These are phyloP conservation scores for Pythium coloratum DNA, from an alignment of 352 stramenopile genomes.

Conservation along the genomic window DNA sequence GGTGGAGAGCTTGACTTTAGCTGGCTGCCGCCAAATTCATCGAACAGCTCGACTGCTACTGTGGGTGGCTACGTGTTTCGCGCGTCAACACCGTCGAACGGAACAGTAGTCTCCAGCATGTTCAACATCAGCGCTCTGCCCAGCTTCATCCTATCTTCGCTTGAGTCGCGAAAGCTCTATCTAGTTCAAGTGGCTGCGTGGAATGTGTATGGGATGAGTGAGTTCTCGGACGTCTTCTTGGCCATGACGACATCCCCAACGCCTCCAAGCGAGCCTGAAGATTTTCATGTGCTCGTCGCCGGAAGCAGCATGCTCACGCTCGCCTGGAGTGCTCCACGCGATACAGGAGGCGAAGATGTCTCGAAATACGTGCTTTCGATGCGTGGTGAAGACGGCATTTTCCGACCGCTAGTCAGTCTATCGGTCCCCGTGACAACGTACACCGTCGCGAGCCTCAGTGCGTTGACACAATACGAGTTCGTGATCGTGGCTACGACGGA, in stretches of 20 bases:
- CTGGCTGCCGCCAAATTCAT: slow-evolving; percentile 24
- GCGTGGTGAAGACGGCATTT: slow-evolving; percentile 7
- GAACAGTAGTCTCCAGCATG: slow-evolving; percentile 30
- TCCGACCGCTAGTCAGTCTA: slow-evolving; percentile 3
- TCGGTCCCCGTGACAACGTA: not conserved
- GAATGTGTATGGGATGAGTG: slow-evolving; percentile 46
- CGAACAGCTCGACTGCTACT: not conserved
- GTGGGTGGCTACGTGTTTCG: slow-evolving; percentile 42
- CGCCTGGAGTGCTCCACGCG: slow-evolving; percentile 38
- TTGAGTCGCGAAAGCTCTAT: slow-evolving; percentile 37
- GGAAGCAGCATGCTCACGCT: slow-evolving; percentile 31
- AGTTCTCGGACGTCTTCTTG: slow-evolving; percentile 29
- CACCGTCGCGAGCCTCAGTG: slow-evolving; percentile 29
- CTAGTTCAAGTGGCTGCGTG: slow-evolving; percentile 43
- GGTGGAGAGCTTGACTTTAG: slow-evolving; percentile 52
- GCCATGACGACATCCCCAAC: slow-evolving; percentile 37
- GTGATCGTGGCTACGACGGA: slow-evolving; percentile 28
- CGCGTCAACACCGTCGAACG: slow-evolving; percentile 21
- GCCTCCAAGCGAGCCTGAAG: slow-evolving; percentile 28
- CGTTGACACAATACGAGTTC: slow-evolving; percentile 40
- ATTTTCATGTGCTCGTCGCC: slow-evolving; percentile 7
- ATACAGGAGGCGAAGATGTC: slow-evolving; percentile 40
- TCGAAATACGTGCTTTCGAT: slow-evolving; percentile 26
- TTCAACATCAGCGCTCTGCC: slow-evolving; percentile 36
- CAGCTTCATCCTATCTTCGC: slow-evolving; percentile 40